Base-by-base conservation (phyloP, 2,329 filamentous ascomycete species). In the Fusarium napiforme region DNA sequence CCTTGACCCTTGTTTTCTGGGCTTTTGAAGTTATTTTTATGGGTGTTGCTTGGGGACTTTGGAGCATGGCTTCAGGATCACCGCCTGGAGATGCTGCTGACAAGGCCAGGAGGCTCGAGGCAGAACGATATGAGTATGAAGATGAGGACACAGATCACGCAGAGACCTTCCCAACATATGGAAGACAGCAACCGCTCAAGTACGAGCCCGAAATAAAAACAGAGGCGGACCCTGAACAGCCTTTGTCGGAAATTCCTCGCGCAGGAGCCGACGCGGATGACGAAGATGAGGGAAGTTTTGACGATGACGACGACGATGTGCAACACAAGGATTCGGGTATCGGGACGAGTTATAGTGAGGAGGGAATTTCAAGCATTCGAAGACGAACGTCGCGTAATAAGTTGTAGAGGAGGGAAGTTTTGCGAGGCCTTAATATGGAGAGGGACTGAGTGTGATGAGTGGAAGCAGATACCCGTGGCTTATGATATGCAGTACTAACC, bases 1-100 rank as follows among this genome's bases (percentile, higher is more conserved):
- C 91, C 2, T 93, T 95, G 77, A 93, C 91, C 0, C 81, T 85
- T 2, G 75, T 89, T 1, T 98, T 98, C 82, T 98, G 95, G 94
- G 79, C 84, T 3, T 89, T 90, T 18, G 94, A 96, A 78, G 86
- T 97, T 77, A 72, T 90, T 1, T 92, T 91, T 46, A 89, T 93
- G 80, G 84, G 86, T 2, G 42, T 91, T 2, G 91, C 89, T 0
- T 97, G 93, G 92, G 80, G 88, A 4, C 50, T 88, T 75, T 93
- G 74, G 78, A 79, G 60, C 26, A 85, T 81, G 14, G 83, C 84
- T 39, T 80, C 69, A 16, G 70, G 71, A 28, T 59, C 72, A 36
- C 14, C 65, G 8, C 61, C 74, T 23, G 66, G 36, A 28, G 61
- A 61, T 10, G 49, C 34, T 5, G 32, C 72, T 59, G 47, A 59